Base-by-base conservation (phyloP, 75 land plant genomes). In the Pinus tabuliformis region DNA sequence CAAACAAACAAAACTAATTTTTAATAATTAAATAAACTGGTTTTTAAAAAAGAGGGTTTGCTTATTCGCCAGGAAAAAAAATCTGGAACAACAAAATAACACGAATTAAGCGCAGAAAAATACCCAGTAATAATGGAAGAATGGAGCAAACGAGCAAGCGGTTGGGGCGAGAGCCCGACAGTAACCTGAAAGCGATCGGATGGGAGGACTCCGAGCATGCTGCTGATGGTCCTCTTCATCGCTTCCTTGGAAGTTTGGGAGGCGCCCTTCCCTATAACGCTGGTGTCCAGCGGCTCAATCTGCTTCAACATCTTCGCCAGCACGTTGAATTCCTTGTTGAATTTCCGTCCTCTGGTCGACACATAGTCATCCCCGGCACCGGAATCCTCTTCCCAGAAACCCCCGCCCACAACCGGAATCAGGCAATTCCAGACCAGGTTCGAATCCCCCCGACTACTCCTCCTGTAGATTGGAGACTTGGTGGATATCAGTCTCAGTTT, bases 111-210 rank as follows among this genome's bases (percentile, higher is more conserved):
- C 73, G 21, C 20, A 28, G 62, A 4, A n/a, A 62, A 6, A 56
- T 83, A 86, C 88, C 88, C 88, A 1, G 88, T 86, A 18, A 80
- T 77, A 58, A 86, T 80, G 3, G 88, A 86, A 14, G 88, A 86
- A 16, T 57, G 22, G 39, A 86, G 77, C 58, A 86, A 78, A n/a
- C 60, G 45, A 54, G 72, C 11, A 3, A 86, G 80, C 24, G 88
- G 85, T 6, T 36, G 39, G 37, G 59, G 58, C 17, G 78, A 80
- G 58, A 70, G 78, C 54, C 63, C 58, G 74, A 86, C 58, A 30
- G 72, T 58, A 17, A 86, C 82, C 6, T 62, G 28, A 71, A 86
- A 86, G 28, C 80, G 85, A 49, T 86, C 82, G 2, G 88, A 83
- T 6, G 88, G 88, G 20, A 86, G 81, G 5, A 86, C 30, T 2